Base-by-base conservation (phyloP, 441 rosid genomes). In the Pelargonium citronellum region DNA sequence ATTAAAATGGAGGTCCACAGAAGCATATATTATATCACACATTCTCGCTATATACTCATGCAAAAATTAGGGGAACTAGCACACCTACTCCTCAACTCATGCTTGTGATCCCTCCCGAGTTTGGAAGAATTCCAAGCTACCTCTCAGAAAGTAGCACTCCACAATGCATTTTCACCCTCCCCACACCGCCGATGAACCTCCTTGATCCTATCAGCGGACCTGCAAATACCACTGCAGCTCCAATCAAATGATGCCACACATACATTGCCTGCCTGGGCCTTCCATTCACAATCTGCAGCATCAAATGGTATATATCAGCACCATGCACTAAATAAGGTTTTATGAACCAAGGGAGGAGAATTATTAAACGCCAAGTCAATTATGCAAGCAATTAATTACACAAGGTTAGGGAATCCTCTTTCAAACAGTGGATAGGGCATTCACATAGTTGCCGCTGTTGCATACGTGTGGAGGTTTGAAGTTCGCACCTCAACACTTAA, bases 191-290 rank as follows among this genome's bases (percentile, higher is more conserved):
- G 69, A 76, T 91, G 97, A 74, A 91, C 96, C 78, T 91, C 97
- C 79, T 79, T 88, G 9, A 91, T 89, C 74, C 91, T 84, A 63
- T 91, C 93, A 0, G 80, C 93, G 5, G 97, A 89, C 69, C 83
- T 87, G 82, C 97, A 89, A 43, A 91, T 91, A 41, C 97, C 97
- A 1, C 97, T 91, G 84, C 97, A 91, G 74, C 66, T 91, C 97
- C 97, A 91, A 71, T 89, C 96, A 2, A 88, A 91, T 22, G 97
- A 89, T 67, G 97, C 97, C 67, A 89, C 88, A 12, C 96, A 91
- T 11, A 86, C 73, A 81, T 91, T 89, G 68, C 96, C 97, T 30
- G 96, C 94, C 76, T 89, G 97, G 0, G 97, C 94, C 81, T 91
- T 91, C 97, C 96, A 89, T 60, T 89, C 94, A 4, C 97, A 91